phyloP scores from a whole-genome alignment of 768 basidiomycete species.

The Leccinum incarnatum region DNA sequence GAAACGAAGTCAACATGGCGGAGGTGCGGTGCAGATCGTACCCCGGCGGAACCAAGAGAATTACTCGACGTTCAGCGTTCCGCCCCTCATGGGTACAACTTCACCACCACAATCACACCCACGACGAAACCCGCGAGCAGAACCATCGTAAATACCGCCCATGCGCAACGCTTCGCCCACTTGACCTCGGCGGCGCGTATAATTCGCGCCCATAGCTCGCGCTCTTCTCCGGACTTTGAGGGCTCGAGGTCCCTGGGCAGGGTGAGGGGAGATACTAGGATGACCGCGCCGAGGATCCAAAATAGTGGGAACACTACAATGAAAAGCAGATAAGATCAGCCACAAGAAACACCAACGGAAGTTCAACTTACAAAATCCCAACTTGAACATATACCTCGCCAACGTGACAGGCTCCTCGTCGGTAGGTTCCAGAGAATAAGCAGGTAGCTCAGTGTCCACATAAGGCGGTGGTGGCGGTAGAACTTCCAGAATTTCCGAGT shows the following conservation, averaged over 20 bases:
- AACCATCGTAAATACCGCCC: slow-evolving; percentile 3
- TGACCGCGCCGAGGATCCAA: slow-evolving; percentile 43
- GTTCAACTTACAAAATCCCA: slow-evolving; percentile 44
- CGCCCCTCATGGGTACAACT: background rate
- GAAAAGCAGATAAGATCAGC: background rate
- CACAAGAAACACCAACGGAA: background rate
- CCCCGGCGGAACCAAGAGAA: background rate
- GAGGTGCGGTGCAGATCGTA: background rate
- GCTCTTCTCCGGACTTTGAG: slow-evolving; percentile 37
- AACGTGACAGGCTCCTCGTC: slow-evolving; percentile 40
- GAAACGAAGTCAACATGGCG: background rate
- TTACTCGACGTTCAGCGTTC: background rate
- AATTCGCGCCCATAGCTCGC: slow-evolving; percentile 27
- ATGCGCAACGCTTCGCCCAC: slow-evolving; percentile 40
- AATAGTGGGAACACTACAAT: slow-evolving; percentile 46
- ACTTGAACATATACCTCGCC: slow-evolving; percentile 48
- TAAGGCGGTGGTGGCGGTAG: slow-evolving; percentile 31
- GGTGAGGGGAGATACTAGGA: slow-evolving; percentile 41
- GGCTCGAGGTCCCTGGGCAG: slow-evolving; percentile 30
- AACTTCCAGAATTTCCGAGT: background rate
- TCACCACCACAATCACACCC: background rate
- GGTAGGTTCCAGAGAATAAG: slow-evolving; percentile 28
- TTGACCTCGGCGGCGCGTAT: slow-evolving; percentile 38
- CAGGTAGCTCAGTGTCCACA: slow-evolving; percentile 29
- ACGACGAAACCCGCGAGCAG: background rate